These are phyloP conservation scores for Neofusicoccum kwambonambiense DNA, from an alignment of 2,329 filamentous ascomycete species.

Conservation along the genomic window DNA sequence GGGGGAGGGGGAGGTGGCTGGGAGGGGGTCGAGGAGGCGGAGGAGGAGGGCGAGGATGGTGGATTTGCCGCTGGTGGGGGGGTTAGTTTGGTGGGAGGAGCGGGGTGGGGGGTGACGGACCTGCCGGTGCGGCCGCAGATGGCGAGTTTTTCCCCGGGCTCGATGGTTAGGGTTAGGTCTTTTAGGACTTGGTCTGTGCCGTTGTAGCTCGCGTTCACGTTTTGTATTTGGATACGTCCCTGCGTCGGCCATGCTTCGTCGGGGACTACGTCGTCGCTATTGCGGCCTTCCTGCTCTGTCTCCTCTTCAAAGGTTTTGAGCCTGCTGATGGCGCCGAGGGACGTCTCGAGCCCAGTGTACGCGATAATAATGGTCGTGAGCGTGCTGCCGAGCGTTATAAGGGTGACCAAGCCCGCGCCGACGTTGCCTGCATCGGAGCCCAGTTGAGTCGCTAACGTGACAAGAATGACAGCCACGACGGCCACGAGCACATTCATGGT, in stretches of 20 bases:
- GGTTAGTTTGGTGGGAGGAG: background rate
- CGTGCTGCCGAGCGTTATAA: slow-evolving; percentile 54
- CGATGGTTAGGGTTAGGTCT: slow-evolving; percentile 47
- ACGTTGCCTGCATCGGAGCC: slow-evolving; percentile 48
- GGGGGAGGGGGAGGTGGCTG: background rate
- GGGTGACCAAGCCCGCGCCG: slow-evolving; percentile 54
- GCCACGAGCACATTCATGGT: slow-evolving; percentile 44
- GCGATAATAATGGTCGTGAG: slow-evolving; percentile 50
- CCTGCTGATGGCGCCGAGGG: slow-evolving; percentile 56
- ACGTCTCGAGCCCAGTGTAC: slow-evolving; percentile 60
- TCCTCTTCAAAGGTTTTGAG: slow-evolving; percentile 53
- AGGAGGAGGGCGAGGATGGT: slow-evolving; percentile 51
- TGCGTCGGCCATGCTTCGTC: slow-evolving; percentile 40
- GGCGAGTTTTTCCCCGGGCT: slow-evolving; percentile 49
- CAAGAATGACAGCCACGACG: slow-evolving; percentile 39
- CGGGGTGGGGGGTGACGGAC: slow-evolving; percentile 23
- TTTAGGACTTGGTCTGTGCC: slow-evolving; percentile 40
- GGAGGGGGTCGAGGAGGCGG: slow-evolving; percentile 44
- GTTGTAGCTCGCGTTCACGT: slow-evolving; percentile 44
- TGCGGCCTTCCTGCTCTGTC: slow-evolving; percentile 49
- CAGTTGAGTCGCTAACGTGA: slow-evolving; percentile 32
- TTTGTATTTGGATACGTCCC: slow-evolving; percentile 44
- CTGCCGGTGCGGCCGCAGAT: slow-evolving; percentile 56
- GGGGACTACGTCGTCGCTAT: slow-evolving; percentile 46
- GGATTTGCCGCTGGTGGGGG: slow-evolving; percentile 48